A percentile compares a stretch with the other conserved stretches of the same genome.
These are phyloP conservation scores for Erodium moschatum DNA, from an alignment of 441 rosid genomes.

Conservation along the genomic window DNA sequence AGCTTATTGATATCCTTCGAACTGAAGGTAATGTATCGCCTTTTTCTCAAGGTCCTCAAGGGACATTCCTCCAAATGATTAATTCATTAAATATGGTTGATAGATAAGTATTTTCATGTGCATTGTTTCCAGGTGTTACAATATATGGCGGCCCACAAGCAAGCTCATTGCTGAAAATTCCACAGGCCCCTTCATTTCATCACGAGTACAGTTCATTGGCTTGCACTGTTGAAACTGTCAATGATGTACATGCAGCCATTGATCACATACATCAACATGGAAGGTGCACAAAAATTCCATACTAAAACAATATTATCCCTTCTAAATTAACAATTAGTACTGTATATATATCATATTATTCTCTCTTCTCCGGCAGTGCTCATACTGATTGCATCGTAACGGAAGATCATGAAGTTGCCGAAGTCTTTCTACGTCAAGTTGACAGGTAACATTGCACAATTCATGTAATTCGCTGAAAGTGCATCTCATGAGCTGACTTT, in stretches of 20 bases:
- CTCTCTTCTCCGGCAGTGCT: conserved; percentile 43
- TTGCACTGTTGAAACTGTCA: conserved; percentile 88
- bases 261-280: conserved; percentile 86
- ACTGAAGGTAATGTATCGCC: conserved; percentile 40
- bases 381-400: conserved; percentile 91
- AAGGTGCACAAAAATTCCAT: conserved; percentile 38
- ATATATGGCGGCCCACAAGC: conserved; percentile 79
- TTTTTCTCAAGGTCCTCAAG: not conserved
- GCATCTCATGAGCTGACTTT: not conserved
- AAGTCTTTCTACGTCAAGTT: conserved; percentile 62
- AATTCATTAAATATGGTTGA: no score
- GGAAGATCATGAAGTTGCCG: conserved; percentile 61
- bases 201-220: conserved; percentile 80
- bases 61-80: no score
- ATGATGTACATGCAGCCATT: conserved; percentile 69
- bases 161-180: conserved; percentile 50
- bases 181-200: conserved; percentile 56
- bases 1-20: conserved; percentile 45
- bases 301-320: not conserved
- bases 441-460: conserved; percentile 50
- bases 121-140: conserved; percentile 54
- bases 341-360: not conserved
- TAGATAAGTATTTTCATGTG: not conserved
- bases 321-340: not conserved
- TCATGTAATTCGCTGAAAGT: not conserved